phyloP scores from a whole-genome alignment of 1,139 yeast species.

The Maudiozyma humilis region DNA sequence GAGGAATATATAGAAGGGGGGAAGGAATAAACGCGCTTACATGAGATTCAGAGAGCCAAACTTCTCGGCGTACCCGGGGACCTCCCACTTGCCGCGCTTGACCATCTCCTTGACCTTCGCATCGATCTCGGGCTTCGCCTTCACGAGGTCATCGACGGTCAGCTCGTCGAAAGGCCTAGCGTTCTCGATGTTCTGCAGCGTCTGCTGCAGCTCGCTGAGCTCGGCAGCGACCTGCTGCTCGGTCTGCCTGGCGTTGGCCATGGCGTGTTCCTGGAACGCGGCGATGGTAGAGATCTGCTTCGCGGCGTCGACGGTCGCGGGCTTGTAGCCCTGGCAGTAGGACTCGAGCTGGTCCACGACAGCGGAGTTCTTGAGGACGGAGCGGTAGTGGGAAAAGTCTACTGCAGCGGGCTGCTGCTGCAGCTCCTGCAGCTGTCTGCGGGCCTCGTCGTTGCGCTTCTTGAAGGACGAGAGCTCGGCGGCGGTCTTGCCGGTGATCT shows the following conservation, averaged over 20 bases:
- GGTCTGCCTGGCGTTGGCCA: conserved; percentile 91
- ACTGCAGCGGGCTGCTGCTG: conserved; percentile 65
- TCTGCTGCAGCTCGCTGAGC: conserved; percentile 74
- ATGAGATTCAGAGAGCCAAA: conserved; percentile 92
- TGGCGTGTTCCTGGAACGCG: conserved; percentile 89
- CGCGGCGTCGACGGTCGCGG: conserved; percentile 76
- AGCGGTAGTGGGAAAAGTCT: conserved; percentile 75
- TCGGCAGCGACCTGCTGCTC: conserved; percentile 84
- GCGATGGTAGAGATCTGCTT: conserved; percentile 89
- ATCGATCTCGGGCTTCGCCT: conserved; percentile 96
- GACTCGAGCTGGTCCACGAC: conserved; percentile 76
- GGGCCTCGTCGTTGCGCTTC: conserved; percentile 97
- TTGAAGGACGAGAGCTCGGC: conserved; percentile 82
- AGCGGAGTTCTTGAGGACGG: conserved; percentile 69
- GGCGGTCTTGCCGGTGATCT: conserved; percentile 89
- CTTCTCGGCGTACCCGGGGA: conserved; percentile 96
- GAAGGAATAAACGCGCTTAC: conserved; percentile 37
- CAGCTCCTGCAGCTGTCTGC: conserved; percentile 65
- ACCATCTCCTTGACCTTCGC: conserved; percentile 93
- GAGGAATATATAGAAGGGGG: neutral
- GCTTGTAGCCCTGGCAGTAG: conserved; percentile 67
- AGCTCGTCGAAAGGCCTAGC: conserved; percentile 98
- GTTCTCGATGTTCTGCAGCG: conserved; percentile 85
- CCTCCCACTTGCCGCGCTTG: conserved; percentile 95
- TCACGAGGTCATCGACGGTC: conserved; percentile 87